phyloP scores from a whole-genome alignment of 257 asterid genomes.

The Handroanthus guayacan region DNA sequence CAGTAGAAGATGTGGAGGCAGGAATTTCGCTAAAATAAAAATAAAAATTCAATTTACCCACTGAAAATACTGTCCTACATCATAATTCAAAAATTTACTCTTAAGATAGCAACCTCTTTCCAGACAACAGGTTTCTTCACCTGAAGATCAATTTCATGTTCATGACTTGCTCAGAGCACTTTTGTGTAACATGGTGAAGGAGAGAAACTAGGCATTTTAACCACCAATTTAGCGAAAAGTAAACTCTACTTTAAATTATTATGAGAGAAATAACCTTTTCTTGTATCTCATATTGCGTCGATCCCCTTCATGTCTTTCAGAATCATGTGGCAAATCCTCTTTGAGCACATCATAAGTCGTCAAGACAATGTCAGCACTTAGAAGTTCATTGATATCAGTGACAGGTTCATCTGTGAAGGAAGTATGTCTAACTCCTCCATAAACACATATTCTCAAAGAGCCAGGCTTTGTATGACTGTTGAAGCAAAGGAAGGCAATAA shows the following conservation, averaged over 20 bases:
- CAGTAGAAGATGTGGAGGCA: not conserved
- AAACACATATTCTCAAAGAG: conserved; percentile 70
- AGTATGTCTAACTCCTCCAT: conserved; percentile 75
- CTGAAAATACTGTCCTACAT: not conserved
- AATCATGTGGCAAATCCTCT: conserved; percentile 96
- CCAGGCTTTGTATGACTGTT: conserved; percentile 86
- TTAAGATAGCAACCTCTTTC: not conserved
- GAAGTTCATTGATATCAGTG: conserved; percentile 70
- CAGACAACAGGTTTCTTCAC: conserved; percentile 16
- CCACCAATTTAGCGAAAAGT: conserved; percentile 30
- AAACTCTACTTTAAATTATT: conserved; percentile 23
- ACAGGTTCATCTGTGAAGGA: conserved; percentile 61
- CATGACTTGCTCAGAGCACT: conserved; percentile 17
- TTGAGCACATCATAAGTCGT: conserved; percentile 92
- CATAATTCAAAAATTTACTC: conserved; percentile 10
- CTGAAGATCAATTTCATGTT: conserved; percentile 25
- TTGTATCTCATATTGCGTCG: conserved; percentile 81
- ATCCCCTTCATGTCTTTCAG: conserved; percentile 95
- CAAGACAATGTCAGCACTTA: conserved; percentile 80
- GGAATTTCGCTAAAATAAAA: not conserved
- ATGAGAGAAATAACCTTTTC: conserved; percentile 66
- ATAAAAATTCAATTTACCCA: not conserved
- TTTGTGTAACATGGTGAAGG: conserved; percentile 13
- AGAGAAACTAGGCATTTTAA: conserved; percentile 27
- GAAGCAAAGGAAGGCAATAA: conserved; percentile 37